Evolutionary conservation across 495 filamentous ascomycete genomes (phyloP).

Genomic region (Penicillium subrubescens): DNA sequence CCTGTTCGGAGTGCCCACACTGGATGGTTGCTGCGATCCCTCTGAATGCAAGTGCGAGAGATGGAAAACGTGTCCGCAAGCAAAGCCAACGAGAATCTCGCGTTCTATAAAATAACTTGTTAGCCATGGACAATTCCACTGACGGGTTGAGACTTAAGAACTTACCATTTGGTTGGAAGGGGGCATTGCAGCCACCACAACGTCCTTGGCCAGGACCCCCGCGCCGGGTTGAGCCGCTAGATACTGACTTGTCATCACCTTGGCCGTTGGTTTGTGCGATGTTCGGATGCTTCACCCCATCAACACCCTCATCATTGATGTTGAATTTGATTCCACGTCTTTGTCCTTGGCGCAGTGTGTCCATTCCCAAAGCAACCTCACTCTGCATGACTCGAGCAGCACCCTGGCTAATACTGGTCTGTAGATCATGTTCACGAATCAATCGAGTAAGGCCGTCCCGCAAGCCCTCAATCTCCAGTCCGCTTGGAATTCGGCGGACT

Average conservation of each 20-base stretch:
- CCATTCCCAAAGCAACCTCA: conserved; percentile 84
- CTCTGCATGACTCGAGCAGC: conserved; percentile 83
- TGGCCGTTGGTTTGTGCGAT: conserved; percentile 42
- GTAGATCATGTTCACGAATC: conserved; percentile 91
- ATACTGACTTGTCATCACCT: conserved; percentile 20
- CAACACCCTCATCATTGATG: conserved; percentile 48
- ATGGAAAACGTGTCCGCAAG: conserved; percentile 91
- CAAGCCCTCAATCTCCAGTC: conserved; percentile 86
- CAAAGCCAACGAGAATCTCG: conserved; percentile 85
- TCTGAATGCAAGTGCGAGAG: conserved; percentile 69
- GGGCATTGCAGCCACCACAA: conserved; percentile 63
- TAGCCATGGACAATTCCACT: not conserved
- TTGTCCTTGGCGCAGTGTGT: conserved; percentile 72
- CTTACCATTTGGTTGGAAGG: conserved; percentile 57
- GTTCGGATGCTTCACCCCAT: conserved; percentile 19
- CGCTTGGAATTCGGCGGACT: conserved; percentile 86
- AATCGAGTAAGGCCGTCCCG: conserved; percentile 81
- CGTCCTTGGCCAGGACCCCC: conserved; percentile 33
- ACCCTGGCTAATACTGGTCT: conserved; percentile 85
- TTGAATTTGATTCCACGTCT: conserved; percentile 87
- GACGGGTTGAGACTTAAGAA: not conserved
- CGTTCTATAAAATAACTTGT: conserved; percentile 48
- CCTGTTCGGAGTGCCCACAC: conserved; percentile 12
- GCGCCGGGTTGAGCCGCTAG: conserved; percentile 25
- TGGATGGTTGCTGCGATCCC: conserved; percentile 32